Percentiles rank a stretch among this genome's conserved stretches.
phyloP scores from a whole-genome alignment of 306 rosid genomes.

The Aeschynomene evenia region DNA sequence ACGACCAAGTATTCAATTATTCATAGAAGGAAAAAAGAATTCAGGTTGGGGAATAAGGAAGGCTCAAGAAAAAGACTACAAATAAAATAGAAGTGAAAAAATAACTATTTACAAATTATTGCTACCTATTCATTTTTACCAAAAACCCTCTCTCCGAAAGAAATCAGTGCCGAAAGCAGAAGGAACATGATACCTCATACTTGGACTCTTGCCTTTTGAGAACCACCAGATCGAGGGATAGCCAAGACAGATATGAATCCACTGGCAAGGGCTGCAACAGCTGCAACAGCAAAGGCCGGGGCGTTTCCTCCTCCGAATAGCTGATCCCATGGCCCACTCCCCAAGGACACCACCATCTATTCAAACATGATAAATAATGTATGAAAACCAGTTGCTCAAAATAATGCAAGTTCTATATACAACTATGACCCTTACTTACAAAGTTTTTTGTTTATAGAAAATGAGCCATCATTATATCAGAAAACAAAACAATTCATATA shows the following conservation, averaged over 20 bases:
- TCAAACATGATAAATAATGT: constrained; percentile 37
- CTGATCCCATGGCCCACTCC: constrained; percentile 99
- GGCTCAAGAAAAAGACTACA: constrained; percentile 21
- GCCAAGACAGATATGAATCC: constrained; percentile 81
- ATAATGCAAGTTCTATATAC: neutral
- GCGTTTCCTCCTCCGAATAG: constrained; percentile 97
- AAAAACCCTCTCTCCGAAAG: constrained; percentile 30
- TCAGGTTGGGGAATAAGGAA: constrained; percentile 27
- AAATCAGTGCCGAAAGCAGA: constrained; percentile 33
- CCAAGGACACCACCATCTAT: constrained; percentile 86
- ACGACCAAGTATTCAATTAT: constrained; percentile 29
- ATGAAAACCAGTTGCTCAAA: constrained; percentile 22
- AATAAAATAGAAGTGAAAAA: constrained; percentile 20
- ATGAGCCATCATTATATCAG: constrained; percentile 5
- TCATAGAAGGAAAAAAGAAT: constrained; percentile 23
- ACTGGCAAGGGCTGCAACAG: constrained; percentile 79
- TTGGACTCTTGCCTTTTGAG: constrained; percentile 59
- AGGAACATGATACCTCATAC: constrained; percentile 68
- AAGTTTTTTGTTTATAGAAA: neutral
- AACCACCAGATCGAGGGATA: constrained; percentile 71
- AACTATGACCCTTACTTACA: neutral
- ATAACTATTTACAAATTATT: constrained; percentile 43
- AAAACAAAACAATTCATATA: neutral
- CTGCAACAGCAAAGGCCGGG: constrained; percentile 91
- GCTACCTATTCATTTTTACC: constrained; percentile 36